These are phyloP conservation scores for Metschnikowia drakensbergensis DNA, from an alignment of 805 yeast genomes.

Conservation along the genomic window DNA sequence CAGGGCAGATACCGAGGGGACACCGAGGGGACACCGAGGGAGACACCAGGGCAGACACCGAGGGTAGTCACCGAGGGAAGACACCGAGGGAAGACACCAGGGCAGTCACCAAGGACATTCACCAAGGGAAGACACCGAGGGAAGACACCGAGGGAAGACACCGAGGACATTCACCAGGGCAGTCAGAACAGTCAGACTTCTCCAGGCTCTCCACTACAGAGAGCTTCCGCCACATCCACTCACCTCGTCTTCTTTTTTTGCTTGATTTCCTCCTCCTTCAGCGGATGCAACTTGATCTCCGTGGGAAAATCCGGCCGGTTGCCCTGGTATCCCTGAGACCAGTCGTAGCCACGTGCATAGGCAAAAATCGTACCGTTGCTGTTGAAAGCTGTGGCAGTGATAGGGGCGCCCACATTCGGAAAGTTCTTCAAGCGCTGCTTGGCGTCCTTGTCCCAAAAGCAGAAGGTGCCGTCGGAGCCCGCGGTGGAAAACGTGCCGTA, in stretches of 20 bases:
- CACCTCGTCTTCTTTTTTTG: constrained; percentile 37
- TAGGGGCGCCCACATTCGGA: constrained; percentile 63
- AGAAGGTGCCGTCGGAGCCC: constrained; percentile 90
- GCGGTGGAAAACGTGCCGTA: constrained; percentile 92
- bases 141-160: no score
- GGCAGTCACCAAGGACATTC: no score
- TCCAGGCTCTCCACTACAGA: no score
- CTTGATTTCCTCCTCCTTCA: constrained; percentile 81
- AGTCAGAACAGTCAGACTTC: no score
- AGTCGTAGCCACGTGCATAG: constrained; percentile 89
- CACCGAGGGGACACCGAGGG: no score
- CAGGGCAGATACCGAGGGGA: no score
- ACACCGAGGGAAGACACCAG: no score
- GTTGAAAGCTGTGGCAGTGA: constrained; percentile 78
- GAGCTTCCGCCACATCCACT: no score
- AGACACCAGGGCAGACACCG: no score
- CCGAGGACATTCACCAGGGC: no score
- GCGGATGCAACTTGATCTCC: constrained; percentile 75
- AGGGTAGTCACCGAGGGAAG: no score
- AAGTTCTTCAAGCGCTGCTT: constrained; percentile 80
- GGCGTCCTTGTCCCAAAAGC: constrained; percentile 95
- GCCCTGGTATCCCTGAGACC: constrained; percentile 86
- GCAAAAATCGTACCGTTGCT: constrained; percentile 82
- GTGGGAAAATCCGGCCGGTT: constrained; percentile 75
- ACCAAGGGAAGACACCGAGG: no score